These are phyloP conservation scores for Phytophthora sp. DNA, from an alignment of 352 stramenopile species.

Conservation along the genomic window DNA sequence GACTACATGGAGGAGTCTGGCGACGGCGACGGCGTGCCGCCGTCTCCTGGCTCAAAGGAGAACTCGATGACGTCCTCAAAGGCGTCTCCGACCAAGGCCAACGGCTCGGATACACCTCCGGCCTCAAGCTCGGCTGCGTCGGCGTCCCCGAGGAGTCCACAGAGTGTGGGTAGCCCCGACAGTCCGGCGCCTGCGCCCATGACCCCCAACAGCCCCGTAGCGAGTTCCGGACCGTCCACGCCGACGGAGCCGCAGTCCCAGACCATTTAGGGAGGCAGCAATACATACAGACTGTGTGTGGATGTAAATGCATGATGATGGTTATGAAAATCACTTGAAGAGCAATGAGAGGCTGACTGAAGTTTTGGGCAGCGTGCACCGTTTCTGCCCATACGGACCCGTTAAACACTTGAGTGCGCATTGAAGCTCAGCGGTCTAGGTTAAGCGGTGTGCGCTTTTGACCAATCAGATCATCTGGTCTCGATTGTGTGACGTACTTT, in stretches of 20 bases:
- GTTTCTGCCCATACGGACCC: slow-evolving; percentile 17
- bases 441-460: not conserved
- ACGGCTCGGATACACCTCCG: slow-evolving; percentile 42
- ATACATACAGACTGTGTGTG: slow-evolving; percentile 33
- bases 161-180: slow-evolving; percentile 41
- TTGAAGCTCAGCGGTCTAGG: slow-evolving; percentile 19
- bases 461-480: not conserved
- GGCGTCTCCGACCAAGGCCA: slow-evolving; percentile 40
- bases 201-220: slow-evolving; percentile 32
- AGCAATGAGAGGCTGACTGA: not conserved
- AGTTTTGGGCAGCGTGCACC: not conserved
- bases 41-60: slow-evolving; percentile 48
- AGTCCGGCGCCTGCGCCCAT: slow-evolving; percentile 40
- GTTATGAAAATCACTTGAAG: slow-evolving; percentile 15
- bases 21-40: slow-evolving; percentile 39
- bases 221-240: slow-evolving; percentile 21
- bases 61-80: slow-evolving; percentile 45
- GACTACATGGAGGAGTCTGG: slow-evolving; percentile 40
- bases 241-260: slow-evolving; percentile 42
- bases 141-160: slow-evolving; percentile 44
- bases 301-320: slow-evolving; percentile 41
- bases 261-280: slow-evolving; percentile 40
- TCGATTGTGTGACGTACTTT: slow-evolving; percentile 29
- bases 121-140: slow-evolving; percentile 47
- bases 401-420: no score